Evolutionary conservation across 2,329 filamentous ascomycete genomes (phyloP), one percentile per base, ranked within the genome.

Genomic region (Neoascochyta sp.): DNA sequence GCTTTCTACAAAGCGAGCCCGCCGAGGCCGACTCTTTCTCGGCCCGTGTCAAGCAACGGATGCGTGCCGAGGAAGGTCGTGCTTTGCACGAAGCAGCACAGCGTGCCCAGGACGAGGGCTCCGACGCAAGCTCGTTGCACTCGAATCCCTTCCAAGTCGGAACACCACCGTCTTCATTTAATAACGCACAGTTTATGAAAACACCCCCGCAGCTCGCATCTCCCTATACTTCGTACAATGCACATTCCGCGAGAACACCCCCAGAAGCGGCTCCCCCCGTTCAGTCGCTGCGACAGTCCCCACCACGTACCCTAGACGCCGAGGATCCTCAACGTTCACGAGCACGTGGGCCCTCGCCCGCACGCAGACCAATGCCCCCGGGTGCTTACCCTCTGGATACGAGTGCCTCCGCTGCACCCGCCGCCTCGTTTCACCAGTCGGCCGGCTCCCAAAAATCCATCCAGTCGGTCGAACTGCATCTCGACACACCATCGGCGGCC

Each of bases 61-160:
- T 75, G 72, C 62, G 70, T 33, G 63, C 63, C 7, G 72, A 75
- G 36, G 72, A 75, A 55, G 72, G 68, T 5, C 59, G 58, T 32
- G 70, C 69, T 7, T 52, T 75, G 29, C 70, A 74, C 26, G 60
- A 69, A 26, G 66, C 59, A 20, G 46, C 45, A 16, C 57, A 64
- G 20, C 52, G 42, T 12, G 47, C 46, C 16, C 36, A 32, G 3
- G 41, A 43, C 13, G 43, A 48, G 4, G 50, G 52, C 16, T 63
- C 61, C 5, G 52, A 49, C 15, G 54, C 57, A 13, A 62, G 57
- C 31, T 52, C 49, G 9, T 25, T 45, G 32, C 43, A 37, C 3
- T 34, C 45, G 10, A 47, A 43, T 27, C 54, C 54, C 2, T 45
- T 52, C 30, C 52, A 50, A 17, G 40, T 52, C 10, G 50, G 47